Base-by-base conservation (phyloP, 768 basidiomycete genomes). In the Galerina sulciceps region DNA sequence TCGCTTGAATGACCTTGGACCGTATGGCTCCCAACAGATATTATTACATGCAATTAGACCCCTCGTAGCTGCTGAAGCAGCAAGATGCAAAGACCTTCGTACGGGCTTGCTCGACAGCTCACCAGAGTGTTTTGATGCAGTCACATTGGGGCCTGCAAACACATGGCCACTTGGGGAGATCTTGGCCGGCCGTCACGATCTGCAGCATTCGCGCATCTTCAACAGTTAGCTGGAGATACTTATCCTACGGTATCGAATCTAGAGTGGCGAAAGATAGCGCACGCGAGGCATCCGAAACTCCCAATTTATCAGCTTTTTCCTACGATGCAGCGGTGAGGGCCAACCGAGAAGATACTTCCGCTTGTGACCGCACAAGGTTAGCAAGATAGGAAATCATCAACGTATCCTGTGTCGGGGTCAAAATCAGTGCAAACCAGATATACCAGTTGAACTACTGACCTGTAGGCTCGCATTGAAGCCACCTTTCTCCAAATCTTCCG, bases 121-220 rank as follows among this genome's bases (percentile, higher is more conserved):
- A 22, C 67, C 67, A 10, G 52, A 58, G 8, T 58, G 51, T 6
- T 81, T 81, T 59, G 78, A 84, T 59, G 76, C 79, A 34, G 68
- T 66, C 11, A 67, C 76, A 10, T 65, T 77, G 35, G 89, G 87
- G 0, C 94, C 96, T 4, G 89, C 90, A 37, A 94, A 88, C 66
- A 98, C 93, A 14, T 99, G 96, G 96, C 97, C 96, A 0, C 73
- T 99, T 17, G 96, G 95, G 15, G 97, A 99, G 75, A 90, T 99
- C 40, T 80, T 99, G 26, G 87, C 90, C 36, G 84, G 86, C 40
- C 81, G 97, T 58, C 97, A 99, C 73, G 96, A 98, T 75, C 75
- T 94, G 67, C 93, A 95, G 73, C 96, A 99, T 75, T 96, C 94
- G 43, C 83, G 96, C 59, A 94, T 99, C 63, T 99, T 99, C 81